Conservation (phyloP, 2,329 filamentous ascomycete genomes). For the Pseudogymnoascus sp. region DNA sequence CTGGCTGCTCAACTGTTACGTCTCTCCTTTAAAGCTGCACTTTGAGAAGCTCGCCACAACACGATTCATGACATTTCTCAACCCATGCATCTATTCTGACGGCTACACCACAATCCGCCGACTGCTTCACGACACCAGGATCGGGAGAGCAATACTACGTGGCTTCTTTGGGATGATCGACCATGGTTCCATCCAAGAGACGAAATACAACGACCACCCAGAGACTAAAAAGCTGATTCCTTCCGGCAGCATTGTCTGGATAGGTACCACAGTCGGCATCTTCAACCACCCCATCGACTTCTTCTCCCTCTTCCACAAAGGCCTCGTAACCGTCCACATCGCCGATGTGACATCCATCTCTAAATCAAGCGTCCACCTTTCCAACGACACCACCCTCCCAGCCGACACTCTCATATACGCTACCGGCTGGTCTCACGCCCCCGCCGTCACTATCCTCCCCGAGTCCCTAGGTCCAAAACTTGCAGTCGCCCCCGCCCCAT, state of each 20-base stretch:
- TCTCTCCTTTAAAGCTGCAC: slow-evolving; percentile 32
- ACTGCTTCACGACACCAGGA: slow-evolving; percentile 48
- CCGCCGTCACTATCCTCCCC: slow-evolving; percentile 41
- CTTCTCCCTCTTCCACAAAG: slow-evolving; percentile 45
- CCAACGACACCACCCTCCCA: slow-evolving; percentile 39
- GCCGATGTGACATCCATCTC: slow-evolving; percentile 42
- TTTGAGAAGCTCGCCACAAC: slow-evolving; percentile 59
- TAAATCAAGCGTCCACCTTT: slow-evolving; percentile 40
- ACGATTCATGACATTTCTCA: slow-evolving; percentile 63
- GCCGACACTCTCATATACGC: slow-evolving; percentile 46
- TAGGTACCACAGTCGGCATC: slow-evolving; percentile 48
- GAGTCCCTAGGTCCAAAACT: slow-evolving; percentile 10
- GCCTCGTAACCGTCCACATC: slow-evolving; percentile 43
- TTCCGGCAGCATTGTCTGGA: slow-evolving; percentile 42
- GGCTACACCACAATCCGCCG: slow-evolving; percentile 45
- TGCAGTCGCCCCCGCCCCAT: background rate
- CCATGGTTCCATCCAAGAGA: slow-evolving; percentile 45
- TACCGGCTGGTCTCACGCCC: slow-evolving; percentile 50
- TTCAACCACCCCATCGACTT: slow-evolving; percentile 51
- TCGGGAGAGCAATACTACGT: slow-evolving; percentile 44
- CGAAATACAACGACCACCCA: slow-evolving; percentile 45
- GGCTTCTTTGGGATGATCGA: slow-evolving; percentile 50
- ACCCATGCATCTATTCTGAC: slow-evolving; percentile 62
- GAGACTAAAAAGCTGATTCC: slow-evolving; percentile 46
- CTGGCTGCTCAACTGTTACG: background rate